Evolutionary conservation across 1,139 yeast species (phyloP).

Genomic region (Scheffersomyces insectosa): DNA sequence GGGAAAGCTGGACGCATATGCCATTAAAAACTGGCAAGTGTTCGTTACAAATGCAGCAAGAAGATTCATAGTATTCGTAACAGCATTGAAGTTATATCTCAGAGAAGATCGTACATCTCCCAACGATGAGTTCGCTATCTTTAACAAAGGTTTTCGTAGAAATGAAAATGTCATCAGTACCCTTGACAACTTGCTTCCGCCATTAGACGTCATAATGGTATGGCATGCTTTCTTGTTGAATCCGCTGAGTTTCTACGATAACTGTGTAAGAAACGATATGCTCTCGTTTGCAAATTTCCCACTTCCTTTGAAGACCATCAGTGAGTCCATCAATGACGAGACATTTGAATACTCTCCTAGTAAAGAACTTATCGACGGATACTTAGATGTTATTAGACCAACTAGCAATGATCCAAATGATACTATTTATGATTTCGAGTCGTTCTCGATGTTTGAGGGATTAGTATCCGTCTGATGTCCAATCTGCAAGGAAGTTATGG

Average conservation of each 20-base stretch:
- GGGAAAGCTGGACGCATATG: neutral
- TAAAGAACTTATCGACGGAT: constrained; percentile 4
- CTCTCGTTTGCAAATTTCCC: constrained; percentile 22
- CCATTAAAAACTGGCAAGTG: constrained; percentile 24
- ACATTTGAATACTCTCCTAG: constrained; percentile 21
- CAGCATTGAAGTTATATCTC: constrained; percentile 13
- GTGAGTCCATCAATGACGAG: constrained; percentile 20
- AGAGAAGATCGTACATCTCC: neutral
- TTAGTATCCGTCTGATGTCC: constrained; percentile 18
- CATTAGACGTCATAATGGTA: constrained; percentile 39
- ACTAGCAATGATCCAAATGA: constrained; percentile 2
- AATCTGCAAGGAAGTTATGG: constrained; percentile 12
- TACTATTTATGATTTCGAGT: constrained; percentile 1
- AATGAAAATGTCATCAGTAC: neutral
- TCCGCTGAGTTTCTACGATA: constrained; percentile 30
- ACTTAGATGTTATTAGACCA: constrained; percentile 4
- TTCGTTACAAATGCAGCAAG: constrained; percentile 30
- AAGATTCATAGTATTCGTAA: constrained; percentile 29
- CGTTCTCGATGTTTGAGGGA: constrained; percentile 5
- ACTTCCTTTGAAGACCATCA: constrained; percentile 25
- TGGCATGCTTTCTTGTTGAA: constrained; percentile 39
- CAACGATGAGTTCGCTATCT: constrained; percentile 5
- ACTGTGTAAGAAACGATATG: constrained; percentile 24
- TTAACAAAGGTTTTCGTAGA: constrained; percentile 3
- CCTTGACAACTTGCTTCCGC: constrained; percentile 22